Evolutionary conservation across 208 protist genomes (phyloP).

Genomic region (Angomonas deanei): DNA sequence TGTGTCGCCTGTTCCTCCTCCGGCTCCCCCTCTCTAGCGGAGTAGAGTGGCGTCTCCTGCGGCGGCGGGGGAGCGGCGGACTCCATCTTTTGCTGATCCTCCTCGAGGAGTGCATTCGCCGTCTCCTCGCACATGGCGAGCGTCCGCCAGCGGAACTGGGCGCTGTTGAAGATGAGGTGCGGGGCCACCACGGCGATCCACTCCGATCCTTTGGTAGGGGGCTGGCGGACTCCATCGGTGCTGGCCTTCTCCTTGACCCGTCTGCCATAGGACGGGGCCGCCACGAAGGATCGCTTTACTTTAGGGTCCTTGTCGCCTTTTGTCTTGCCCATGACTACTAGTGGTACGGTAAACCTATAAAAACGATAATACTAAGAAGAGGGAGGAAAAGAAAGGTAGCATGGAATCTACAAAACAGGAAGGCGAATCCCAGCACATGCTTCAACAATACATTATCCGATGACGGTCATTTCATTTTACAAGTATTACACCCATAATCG

Average conservation of each 20-base stretch:
- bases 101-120: constrained; percentile 1
- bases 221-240: not conserved
- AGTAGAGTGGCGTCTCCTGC: not conserved
- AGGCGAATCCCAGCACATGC: not conserved
- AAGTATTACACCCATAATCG: constrained; percentile 60
- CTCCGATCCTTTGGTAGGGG: not conserved
- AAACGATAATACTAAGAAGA: not conserved
- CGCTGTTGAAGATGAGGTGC: constrained; percentile 8
- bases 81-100: constrained; percentile 27
- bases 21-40: not conserved
- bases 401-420: not conserved
- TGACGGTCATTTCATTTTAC: not conserved
- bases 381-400: not conserved
- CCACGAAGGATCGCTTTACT: not conserved
- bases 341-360: not conserved
- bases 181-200: not conserved
- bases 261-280: not conserved
- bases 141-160: not conserved
- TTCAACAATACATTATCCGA: not conserved
- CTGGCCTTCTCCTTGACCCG: not conserved
- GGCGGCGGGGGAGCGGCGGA: constrained; percentile 24
- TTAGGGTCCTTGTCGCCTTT: not conserved
- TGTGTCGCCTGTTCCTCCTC: constrained; percentile 10
- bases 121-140: constrained; percentile 3
- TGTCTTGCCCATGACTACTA: not conserved